Percentiles rank a stretch among this genome's conserved stretches.
Conservation (phyloP, 2,329 filamentous ascomycete genomes). For the Penicillium glabrum region DNA sequence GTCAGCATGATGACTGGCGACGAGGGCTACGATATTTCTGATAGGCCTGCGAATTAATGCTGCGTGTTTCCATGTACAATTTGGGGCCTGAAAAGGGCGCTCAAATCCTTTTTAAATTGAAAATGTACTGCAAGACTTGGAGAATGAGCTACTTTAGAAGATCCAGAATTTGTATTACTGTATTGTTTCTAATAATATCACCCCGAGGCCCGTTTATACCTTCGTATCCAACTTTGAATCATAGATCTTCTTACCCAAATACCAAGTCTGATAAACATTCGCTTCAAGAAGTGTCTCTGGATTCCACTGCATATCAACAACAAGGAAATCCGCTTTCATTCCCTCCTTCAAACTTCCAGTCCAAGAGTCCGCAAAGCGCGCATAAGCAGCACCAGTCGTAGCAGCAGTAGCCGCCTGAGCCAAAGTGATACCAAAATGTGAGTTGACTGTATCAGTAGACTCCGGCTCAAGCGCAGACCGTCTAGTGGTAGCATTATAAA, state of each 20-base stretch:
- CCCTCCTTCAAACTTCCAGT: constrained; percentile 42
- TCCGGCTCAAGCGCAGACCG: constrained; percentile 45
- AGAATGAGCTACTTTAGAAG: no score
- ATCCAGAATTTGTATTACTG: no score
- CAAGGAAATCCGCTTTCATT: constrained; percentile 46
- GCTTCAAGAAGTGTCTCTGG: constrained; percentile 43
- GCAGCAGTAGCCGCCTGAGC: constrained; percentile 46
- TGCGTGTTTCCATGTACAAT: no score
- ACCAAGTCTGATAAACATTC: constrained; percentile 47
- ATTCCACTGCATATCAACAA: constrained; percentile 46
- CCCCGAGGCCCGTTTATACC: background rate
- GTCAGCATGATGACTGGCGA: background rate
- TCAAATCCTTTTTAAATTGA: no score
- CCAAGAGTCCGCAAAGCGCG: constrained; percentile 46
- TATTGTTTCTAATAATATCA: no score
- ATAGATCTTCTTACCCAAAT: constrained; percentile 39
- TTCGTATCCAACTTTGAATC: constrained; percentile 3
- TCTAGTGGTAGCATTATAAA: constrained; percentile 52
- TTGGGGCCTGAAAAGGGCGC: no score
- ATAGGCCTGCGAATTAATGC: no score
- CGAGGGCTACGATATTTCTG: no score
- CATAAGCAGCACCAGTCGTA: constrained; percentile 48
- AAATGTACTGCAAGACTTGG: no score
- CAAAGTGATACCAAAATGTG: constrained; percentile 44
- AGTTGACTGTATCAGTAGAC: constrained; percentile 41